phyloP scores from a whole-genome alignment of 208 protist genomes.

The Acanthamoeba divionensis region DNA sequence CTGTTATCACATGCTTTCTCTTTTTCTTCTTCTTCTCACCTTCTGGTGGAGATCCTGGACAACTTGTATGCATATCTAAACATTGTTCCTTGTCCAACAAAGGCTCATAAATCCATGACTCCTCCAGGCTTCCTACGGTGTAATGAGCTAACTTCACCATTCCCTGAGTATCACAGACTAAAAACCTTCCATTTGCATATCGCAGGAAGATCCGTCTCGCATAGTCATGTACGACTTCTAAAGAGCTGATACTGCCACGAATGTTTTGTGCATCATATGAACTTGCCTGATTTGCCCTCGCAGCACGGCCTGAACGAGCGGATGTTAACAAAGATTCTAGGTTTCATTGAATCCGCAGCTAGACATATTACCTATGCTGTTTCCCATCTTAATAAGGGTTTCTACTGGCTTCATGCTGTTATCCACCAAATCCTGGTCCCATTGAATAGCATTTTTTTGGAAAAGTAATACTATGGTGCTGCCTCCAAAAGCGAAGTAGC shows the following conservation, averaged over 20 bases:
- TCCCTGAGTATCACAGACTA: no score
- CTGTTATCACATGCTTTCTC: neutral
- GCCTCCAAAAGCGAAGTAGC: constrained; percentile 83
- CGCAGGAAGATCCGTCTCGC: no score
- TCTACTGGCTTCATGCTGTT: constrained; percentile 67
- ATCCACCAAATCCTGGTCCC: constrained; percentile 74
- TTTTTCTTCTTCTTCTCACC: neutral
- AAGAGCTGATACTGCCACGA: no score
- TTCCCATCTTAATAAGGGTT: constrained; percentile 4
- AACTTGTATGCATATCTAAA: neutral
- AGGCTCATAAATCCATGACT: neutral
- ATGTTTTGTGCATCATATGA: neutral
- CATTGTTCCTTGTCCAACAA: neutral
- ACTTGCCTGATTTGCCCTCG: neutral
- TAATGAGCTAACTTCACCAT: no score
- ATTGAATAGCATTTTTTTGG: constrained; percentile 58
- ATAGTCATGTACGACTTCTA: no score
- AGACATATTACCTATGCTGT: neutral
- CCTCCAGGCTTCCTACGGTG: no score
- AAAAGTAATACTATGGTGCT: constrained; percentile 79
- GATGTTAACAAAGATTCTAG: neutral
- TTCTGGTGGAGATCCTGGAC: neutral
- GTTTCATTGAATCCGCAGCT: neutral
- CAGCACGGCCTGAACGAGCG: neutral
- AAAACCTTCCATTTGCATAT: no score